Percentiles rank a stretch among this genome's conserved stretches.
These are phyloP conservation scores for Solanum chilense DNA, from an alignment of 257 asterid species.

Conservation along the genomic window DNA sequence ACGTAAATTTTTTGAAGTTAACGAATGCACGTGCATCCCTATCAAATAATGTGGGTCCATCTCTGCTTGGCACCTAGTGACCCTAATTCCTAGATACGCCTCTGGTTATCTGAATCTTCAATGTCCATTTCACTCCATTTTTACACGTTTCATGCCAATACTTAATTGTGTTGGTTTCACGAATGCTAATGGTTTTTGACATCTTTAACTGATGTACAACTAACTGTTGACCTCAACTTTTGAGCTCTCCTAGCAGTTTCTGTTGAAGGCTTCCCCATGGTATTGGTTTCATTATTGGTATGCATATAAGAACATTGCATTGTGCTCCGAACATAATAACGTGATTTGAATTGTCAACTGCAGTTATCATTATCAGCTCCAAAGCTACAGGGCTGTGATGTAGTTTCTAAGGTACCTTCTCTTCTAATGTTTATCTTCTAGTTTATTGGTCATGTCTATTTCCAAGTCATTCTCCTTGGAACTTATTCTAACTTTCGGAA, in stretches of 20 bases:
- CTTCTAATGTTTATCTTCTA: neutral
- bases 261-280: neutral
- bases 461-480: neutral
- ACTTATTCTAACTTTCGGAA: neutral
- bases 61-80: too few species aligned
- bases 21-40: too few species aligned
- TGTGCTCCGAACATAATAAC: neutral
- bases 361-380: slow-evolving; percentile 86
- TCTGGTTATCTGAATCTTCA: neutral
- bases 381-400: slow-evolving; percentile 52
- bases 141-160: neutral
- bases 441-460: neutral
- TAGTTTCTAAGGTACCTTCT: slow-evolving; percentile 52
- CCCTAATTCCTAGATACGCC: too few species aligned
- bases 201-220: neutral
- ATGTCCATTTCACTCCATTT: neutral
- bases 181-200: neutral
- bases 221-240: neutral
- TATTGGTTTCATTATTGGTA: neutral
- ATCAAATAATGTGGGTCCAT: too few species aligned
- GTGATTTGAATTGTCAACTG: slow-evolving; percentile 10
- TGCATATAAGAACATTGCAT: neutral
- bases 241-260: neutral
- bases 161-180: neutral
- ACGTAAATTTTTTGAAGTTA: too few species aligned